Evolutionary conservation across 2,329 filamentous ascomycete genomes (phyloP), one percentile per base, ranked within the genome.

Genomic region (Fusarium gaditjirri): DNA sequence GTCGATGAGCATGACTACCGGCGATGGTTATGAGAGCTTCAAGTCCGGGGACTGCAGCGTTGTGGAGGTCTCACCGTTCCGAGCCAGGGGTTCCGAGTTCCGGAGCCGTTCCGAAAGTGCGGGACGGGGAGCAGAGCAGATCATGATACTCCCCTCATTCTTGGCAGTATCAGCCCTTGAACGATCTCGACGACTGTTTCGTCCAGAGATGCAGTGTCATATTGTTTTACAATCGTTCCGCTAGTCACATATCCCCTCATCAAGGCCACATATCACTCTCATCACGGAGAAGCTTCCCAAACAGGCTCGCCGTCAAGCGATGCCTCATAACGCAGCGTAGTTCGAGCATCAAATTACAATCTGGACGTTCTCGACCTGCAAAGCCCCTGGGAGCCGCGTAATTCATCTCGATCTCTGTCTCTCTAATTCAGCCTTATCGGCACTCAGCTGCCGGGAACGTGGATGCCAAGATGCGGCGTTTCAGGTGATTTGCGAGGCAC

Each of bases 401-500:
- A 35, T 56, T 29, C 35, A 42, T 17, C 29, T 25, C 25, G 17
- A 36, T 39, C 33, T 36, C 6, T 21, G 2, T 1, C 38, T 17
- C 12, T 44, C 13, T 36, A 42, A 25, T 61, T 56, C 23, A 44
- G 39, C 39, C 41, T 57, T 38, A 61, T 44, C 31, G 58, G 53
- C 29, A 27, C n/a, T 36, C 12, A 11, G 27, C 16, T 27, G 31
- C 58, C 58, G 53, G 4, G 12, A 52, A 12, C 17, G 21, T 56
- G 31, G 12, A 17, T 19, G 53, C 29, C 36, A 44, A 57, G 25
- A 57, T 31, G 12, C 7, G 3, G 27, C 25, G 50, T 36, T 61
- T 61, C 50, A 27, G 58, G 49, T 36, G 25, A 21, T 17, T n/a
- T 43, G 13, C 13, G 17, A 44, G 53, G n/a, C 52, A n/a, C n/a